Base-by-base conservation (phyloP, 257 asterid genomes). In the Solanum etuberosum region DNA sequence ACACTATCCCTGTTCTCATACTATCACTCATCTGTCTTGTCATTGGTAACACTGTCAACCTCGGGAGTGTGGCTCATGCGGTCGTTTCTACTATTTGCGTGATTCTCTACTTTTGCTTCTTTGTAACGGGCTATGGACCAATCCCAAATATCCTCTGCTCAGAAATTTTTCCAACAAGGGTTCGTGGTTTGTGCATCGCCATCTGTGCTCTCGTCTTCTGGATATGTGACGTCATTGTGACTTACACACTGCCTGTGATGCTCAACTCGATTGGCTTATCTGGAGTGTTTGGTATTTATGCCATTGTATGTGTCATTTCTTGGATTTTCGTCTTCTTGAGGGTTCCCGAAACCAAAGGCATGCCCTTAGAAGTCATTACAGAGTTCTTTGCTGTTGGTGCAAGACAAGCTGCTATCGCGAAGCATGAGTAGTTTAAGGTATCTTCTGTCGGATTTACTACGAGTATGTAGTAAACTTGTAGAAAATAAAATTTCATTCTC, bases 111-210 rank as follows among this genome's bases (percentile, higher is more conserved):
- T 93, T 95, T 92, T 96, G 99, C 94, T 91, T 94, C 31, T 96
- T 96, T 51, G 98, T 93, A 77, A 96, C 93, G 97, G 99, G 98
- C 11, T 96, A 93, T 25, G 99, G 99, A 8, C 99, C 99, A 0
- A 87, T 96, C 89, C 99, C 98, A 2, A 96, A 96, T 88, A 96
- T 96, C 82, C 98, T 96, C 51, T 95, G 98, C 71, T 70, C 99
- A 1, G 99, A 96, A 84, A 96, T 96, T 84, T 96, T 96, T 87
- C 99, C 99, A 0, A 95, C 99, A 2, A 87, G 95, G 84, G 98
- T 95, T 14, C 98, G 99, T 13, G 99, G 99, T n/a, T 87, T 93
- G 71, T 95, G 97, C 95, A 96, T 96, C 4, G 98, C 99, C 31
- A 95, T 94, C 7, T 96, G 99, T 85, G 95, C 98, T 16, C 88